These are phyloP conservation scores for Gillenia trifoliata DNA, from an alignment of 306 rosid species.

Conservation along the genomic window DNA sequence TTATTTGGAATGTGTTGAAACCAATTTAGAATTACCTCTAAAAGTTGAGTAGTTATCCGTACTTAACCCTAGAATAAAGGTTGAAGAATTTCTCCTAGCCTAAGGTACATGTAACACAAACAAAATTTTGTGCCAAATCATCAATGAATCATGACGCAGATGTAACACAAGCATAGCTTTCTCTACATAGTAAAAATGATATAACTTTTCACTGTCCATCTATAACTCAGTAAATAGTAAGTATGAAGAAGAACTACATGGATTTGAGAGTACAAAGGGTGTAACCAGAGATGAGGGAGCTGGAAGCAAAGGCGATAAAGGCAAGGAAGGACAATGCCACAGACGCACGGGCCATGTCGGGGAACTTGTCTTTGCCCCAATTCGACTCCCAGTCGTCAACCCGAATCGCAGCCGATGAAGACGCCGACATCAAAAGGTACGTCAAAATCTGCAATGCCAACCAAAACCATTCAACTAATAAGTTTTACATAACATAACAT, in stretches of 20 bases:
- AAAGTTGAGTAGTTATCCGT: too few species aligned
- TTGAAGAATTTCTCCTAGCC: not conserved
- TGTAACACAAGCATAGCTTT: not conserved
- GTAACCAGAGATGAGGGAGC: constrained; percentile 73
- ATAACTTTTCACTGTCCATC: not conserved
- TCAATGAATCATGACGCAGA: not conserved
- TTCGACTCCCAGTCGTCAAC: constrained; percentile 75
- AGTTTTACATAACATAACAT: not conserved
- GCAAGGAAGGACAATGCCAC: constrained; percentile 73
- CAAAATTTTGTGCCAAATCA: not conserved
- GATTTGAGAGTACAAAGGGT: constrained; percentile 36
- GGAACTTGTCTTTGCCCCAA: constrained; percentile 84
- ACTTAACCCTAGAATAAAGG: too few species aligned
- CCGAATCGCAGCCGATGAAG: constrained; percentile 84
- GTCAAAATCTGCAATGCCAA: constrained; percentile 53
- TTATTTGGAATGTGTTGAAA: too few species aligned
- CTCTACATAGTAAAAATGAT: not conserved
- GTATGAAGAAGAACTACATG: constrained; percentile 27
- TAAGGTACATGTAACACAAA: too few species aligned
- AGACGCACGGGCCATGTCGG: constrained; percentile 62
- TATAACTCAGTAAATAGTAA: not conserved
- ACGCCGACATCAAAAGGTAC: constrained; percentile 78
- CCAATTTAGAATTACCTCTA: too few species aligned
- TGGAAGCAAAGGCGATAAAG: constrained; percentile 59
- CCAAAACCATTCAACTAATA: constrained; percentile 3